Conservation (phyloP, 2,329 filamentous ascomycete genomes). For the Xylariomycetidae sp. region DNA sequence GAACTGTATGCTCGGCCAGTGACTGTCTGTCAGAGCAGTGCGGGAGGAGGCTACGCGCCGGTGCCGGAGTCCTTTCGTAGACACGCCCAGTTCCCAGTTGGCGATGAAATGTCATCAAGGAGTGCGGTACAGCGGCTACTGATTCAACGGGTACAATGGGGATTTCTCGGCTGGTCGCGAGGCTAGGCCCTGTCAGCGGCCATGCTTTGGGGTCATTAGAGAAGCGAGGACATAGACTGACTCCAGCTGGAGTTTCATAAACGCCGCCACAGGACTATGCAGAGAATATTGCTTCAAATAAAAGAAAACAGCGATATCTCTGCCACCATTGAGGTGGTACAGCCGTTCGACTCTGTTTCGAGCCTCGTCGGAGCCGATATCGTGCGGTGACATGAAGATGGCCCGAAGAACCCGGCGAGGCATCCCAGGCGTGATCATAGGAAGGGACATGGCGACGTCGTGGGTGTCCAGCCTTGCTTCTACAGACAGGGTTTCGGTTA, state of each 20-base stretch:
- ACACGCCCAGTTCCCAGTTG: conserved; percentile 17
- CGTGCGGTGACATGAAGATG: conserved; percentile 34
- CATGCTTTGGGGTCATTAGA: neutral
- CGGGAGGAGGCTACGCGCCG: conserved; percentile 25
- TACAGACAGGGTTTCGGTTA: conserved; percentile 21
- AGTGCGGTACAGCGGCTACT: conserved; percentile 27
- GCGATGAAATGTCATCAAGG: conserved; percentile 32
- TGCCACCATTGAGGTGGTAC: conserved; percentile 32
- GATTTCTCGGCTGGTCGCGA: conserved; percentile 27
- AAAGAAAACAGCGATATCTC: conserved; percentile 37
- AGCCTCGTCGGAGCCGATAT: conserved; percentile 26
- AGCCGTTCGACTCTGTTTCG: conserved; percentile 34
- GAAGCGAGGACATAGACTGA: conserved; percentile 19
- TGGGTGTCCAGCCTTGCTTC: conserved; percentile 36
- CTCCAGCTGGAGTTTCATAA: conserved; percentile 40
- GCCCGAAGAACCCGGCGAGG: conserved; percentile 27
- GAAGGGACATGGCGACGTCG: conserved; percentile 38
- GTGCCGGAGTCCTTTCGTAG: conserved; percentile 8
- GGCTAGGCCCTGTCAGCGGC: conserved; percentile 20
- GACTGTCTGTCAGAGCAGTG: conserved; percentile 24
- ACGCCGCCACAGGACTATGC: conserved; percentile 23
- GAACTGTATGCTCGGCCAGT: conserved; percentile 22
- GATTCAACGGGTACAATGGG: conserved; percentile 38
- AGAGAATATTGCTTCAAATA: conserved; percentile 30
- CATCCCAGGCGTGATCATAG: conserved; percentile 2